phyloP scores from a whole-genome alignment of 805 yeast genomes.

The Candida odintsovae region DNA sequence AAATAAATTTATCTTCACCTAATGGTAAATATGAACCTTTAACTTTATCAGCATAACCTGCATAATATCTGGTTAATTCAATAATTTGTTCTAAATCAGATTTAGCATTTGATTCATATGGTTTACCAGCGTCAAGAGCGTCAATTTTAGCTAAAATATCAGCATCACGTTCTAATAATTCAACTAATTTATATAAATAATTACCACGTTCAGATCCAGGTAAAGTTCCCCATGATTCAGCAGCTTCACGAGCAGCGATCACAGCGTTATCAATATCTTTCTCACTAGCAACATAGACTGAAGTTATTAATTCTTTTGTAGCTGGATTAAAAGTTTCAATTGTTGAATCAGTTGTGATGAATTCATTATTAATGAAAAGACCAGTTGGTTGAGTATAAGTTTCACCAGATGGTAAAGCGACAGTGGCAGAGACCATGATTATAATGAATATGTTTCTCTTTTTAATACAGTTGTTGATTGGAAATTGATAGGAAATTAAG shows the following conservation, averaged over 20 bases:
- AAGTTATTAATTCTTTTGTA: conserved; percentile 53
- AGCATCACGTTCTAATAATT: conserved; percentile 55
- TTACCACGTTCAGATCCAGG: conserved; percentile 54
- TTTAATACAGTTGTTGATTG: no score
- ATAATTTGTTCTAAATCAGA: conserved; percentile 64
- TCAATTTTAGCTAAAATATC: conserved; percentile 66
- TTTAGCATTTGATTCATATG: conserved; percentile 57
- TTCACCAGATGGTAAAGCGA: conserved; percentile 62
- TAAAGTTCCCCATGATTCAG: conserved; percentile 53
- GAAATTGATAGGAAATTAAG: no score
- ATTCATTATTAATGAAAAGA: conserved; percentile 83
- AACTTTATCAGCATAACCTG: conserved; percentile 68
- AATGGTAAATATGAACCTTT: conserved; percentile 59
- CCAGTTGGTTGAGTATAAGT: conserved; percentile 79
- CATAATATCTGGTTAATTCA: conserved; percentile 60
- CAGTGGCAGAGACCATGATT: neutral
- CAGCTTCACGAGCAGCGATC: conserved; percentile 52
- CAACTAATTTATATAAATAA: conserved; percentile 56
- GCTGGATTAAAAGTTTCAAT: conserved; percentile 49
- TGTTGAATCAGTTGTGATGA: conserved; percentile 57
- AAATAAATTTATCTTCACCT: conserved; percentile 60
- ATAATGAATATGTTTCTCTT: no score
- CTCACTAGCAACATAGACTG: conserved; percentile 20
- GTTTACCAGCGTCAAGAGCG: conserved; percentile 73
- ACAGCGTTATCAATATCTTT: conserved; percentile 21